Conservation (phyloP, 768 basidiomycete species). For the Naganishia vishniacii region DNA sequence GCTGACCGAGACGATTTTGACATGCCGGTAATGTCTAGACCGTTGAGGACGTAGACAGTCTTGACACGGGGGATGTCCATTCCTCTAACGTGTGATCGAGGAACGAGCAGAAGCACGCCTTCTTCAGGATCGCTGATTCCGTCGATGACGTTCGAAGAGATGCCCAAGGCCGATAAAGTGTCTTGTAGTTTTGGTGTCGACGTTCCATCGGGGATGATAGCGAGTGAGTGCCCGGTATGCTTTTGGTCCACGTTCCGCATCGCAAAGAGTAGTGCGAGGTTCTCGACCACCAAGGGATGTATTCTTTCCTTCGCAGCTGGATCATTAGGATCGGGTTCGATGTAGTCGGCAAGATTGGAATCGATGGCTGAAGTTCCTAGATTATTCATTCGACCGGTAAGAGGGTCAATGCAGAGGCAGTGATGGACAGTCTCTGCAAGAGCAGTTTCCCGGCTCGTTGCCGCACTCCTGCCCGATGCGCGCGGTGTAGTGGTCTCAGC, state of each 20-base stretch:
- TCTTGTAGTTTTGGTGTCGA: slow-evolving; percentile 1
- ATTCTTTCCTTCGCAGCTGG: slow-evolving; percentile 1
- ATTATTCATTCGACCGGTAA: slow-evolving; percentile 7
- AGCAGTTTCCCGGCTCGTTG: background rate
- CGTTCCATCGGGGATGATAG: slow-evolving; percentile 18
- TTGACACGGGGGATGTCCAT: slow-evolving; percentile 8
- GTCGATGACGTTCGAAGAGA: background rate
- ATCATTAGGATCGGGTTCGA: background rate
- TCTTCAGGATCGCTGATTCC: background rate
- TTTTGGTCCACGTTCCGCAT: background rate
- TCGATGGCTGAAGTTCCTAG: background rate
- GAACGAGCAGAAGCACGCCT: background rate
- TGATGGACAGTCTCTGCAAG: background rate
- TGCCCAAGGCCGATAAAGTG: background rate
- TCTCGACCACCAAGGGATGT: slow-evolving; percentile 19
- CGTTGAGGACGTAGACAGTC: slow-evolving; percentile 18
- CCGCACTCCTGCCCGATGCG: too few relatives aligned
- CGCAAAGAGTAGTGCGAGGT: slow-evolving; percentile 13
- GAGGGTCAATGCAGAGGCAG: slow-evolving; percentile 20
- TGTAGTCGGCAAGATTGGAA: background rate
- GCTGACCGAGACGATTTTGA: slow-evolving; percentile 2
- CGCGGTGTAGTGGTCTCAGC: background rate
- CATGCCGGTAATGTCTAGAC: slow-evolving; percentile 9
- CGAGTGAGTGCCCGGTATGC: background rate
- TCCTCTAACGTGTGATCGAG: slow-evolving; percentile 16